Conservation (phyloP, 441 rosid species). For the Capsella rubella region DNA sequence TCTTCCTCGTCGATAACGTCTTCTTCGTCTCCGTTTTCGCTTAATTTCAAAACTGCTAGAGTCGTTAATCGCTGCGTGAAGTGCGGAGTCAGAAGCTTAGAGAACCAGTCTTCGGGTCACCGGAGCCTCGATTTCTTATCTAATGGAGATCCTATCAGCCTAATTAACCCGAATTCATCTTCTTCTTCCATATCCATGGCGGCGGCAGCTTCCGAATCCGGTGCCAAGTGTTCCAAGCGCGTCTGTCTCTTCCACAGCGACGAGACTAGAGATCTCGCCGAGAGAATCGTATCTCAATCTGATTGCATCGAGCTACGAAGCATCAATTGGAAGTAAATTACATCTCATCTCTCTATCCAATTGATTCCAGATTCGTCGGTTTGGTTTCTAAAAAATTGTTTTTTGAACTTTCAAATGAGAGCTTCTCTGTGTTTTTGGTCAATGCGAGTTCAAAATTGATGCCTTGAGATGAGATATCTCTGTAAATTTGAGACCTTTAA, state of each 20-base stretch:
- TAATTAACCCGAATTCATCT: conserved; percentile 49
- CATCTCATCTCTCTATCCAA: not conserved
- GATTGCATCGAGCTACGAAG: conserved; percentile 85
- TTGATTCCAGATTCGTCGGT: conserved; percentile 1
- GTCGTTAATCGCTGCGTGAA: conserved; percentile 43
- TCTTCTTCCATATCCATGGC: conserved; percentile 60
- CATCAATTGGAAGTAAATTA: conserved; percentile 81
- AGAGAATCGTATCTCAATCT: conserved; percentile 70
- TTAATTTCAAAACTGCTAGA: conserved; percentile 35
- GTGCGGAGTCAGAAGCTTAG: conserved; percentile 66
- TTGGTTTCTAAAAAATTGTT: not conserved
- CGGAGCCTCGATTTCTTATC: conserved; percentile 61
- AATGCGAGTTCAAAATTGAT: conserved; percentile 11
- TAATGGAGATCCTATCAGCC: conserved; percentile 52
- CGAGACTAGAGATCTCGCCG: conserved; percentile 79
- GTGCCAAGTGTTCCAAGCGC: conserved; percentile 57
- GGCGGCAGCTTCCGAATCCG: conserved; percentile 55
- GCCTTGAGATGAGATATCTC: not conserved
- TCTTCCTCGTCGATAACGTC: conserved; percentile 10
- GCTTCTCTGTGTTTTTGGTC: conserved; percentile 5
- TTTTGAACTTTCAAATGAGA: conserved; percentile 10
- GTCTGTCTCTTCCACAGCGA: conserved; percentile 78
- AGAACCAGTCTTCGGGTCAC: conserved; percentile 54
- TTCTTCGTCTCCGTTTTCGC: conserved; percentile 24
- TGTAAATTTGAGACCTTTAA: conserved; percentile 6